Percentiles rank a stretch among this genome's conserved stretches.
phyloP scores from a whole-genome alignment of 768 basidiomycete species.

The Macrocybe gigantea region DNA sequence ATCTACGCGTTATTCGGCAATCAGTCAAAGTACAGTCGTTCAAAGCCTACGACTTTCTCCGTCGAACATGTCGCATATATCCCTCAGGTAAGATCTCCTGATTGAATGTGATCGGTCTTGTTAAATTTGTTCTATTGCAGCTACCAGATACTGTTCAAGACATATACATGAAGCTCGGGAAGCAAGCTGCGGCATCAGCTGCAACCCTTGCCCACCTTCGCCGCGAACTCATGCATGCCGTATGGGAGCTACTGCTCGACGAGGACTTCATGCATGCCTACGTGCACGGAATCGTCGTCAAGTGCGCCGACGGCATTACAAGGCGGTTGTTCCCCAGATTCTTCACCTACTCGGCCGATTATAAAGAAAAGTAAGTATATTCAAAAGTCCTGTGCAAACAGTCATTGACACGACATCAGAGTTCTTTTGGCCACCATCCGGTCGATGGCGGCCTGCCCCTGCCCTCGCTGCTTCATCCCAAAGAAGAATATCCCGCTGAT shows the following conservation, averaged over 20 bases:
- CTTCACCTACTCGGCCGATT: conserved; percentile 29
- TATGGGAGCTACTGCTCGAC: conserved; percentile 20
- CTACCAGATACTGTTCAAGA: conserved; percentile 25
- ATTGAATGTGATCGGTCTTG: neutral
- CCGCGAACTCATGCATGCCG: conserved; percentile 23
- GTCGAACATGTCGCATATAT: conserved; percentile 37
- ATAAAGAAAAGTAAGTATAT: conserved; percentile 26
- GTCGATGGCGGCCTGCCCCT: conserved; percentile 12
- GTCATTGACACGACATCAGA: conserved; percentile 5
- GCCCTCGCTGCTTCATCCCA: conserved; percentile 11
- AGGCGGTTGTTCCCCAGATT: conserved; percentile 23
- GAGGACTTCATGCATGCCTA: conserved; percentile 20
- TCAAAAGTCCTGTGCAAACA: conserved; percentile 6
- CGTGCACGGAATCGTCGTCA: conserved; percentile 21
- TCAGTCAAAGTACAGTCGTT: conserved; percentile 29
- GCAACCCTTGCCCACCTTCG: conserved; percentile 22
- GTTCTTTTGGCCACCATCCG: conserved; percentile 14
- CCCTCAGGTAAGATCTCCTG: conserved; percentile 20
- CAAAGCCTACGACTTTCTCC: conserved; percentile 18
- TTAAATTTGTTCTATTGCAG: conserved; percentile 9
- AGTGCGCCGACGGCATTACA: conserved; percentile 21
- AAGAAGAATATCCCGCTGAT: conserved; percentile 3
- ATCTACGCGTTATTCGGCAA: conserved; percentile 32
- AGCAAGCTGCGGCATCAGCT: conserved; percentile 1
- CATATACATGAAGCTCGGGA: conserved; percentile 7